Evolutionary conservation across 495 filamentous ascomycete species (phyloP), one percentile per base, ranked within the genome.

Genomic region (Jackrogersella minutella): DNA sequence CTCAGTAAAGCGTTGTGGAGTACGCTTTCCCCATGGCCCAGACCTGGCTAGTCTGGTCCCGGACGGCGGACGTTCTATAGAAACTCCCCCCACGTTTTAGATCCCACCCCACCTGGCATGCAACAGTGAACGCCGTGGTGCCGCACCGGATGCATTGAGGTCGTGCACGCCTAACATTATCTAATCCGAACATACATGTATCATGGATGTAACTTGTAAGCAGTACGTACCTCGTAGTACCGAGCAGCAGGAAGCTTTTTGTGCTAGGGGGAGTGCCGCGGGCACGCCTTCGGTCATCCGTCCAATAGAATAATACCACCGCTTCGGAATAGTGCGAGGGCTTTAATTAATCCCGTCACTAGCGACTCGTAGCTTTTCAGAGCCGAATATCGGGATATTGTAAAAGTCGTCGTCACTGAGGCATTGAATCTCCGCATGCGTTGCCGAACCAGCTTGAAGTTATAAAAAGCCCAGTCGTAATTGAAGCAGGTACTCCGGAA

Each of bases 311-410:
- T 54, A 55, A 10, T 30, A 62, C 50, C 30, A 14, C 37, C 54
- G 49, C 26, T 7, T 30, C 28, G 30, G 37, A 17, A 52, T 62
- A 21, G 37, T 46, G 3, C 53, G 31, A 64, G 65, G 65, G 59
- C 59, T 64, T 68, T 68, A 54, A 51, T 68, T 68, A 13, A 68
- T 41, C 65, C 65, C 54, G 47, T 34, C 11, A n/a, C 44, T 36
- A 54, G 34, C 33, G 28, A 64, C 19, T 60, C 39, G 39, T 40
- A 40, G 34, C 14, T 55, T 26, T 17, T 34, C 53, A 56, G 44
- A 68, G 59, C 65, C 65, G 65, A 68, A 58, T 21, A 68, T 68
- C 59, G 65, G 65, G 54, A 24, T 7, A 34, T 34, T 41, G 6
- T 43, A 24, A 31, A n/a, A 49, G 24, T 46, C 39, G 24, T 36